These are phyloP conservation scores for Sporothrix variecibatus DNA, from an alignment of 2,329 filamentous ascomycete species.

Conservation along the genomic window DNA sequence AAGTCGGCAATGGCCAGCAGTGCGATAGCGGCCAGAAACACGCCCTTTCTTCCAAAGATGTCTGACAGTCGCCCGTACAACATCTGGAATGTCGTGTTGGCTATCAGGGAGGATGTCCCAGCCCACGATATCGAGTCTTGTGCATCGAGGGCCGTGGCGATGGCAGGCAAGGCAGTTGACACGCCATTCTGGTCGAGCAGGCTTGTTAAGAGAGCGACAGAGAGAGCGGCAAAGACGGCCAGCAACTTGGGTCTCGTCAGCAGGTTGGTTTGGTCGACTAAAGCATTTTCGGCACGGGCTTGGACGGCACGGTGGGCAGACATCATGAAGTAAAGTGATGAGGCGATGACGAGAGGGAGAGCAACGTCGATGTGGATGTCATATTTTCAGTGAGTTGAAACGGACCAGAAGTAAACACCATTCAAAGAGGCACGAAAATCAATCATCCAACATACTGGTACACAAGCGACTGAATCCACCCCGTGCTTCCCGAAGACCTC, in stretches of 20 bases:
- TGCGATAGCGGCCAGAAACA: constrained; percentile 55
- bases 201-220: constrained; percentile 55
- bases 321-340: too few species aligned
- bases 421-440: too few species aligned
- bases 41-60: constrained; percentile 61
- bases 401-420: too few species aligned
- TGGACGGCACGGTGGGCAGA: background rate
- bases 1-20: constrained; percentile 59
- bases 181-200: constrained; percentile 62
- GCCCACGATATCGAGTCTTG: constrained; percentile 57
- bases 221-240: constrained; percentile 53
- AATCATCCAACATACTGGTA: too few species aligned
- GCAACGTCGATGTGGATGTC: too few species aligned
- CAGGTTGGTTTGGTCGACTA: constrained; percentile 53
- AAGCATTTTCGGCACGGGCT: constrained; percentile 23
- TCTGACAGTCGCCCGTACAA: constrained; percentile 64
- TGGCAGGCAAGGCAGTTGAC: constrained; percentile 51
- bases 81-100: constrained; percentile 64
- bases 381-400: too few species aligned
- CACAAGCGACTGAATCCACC: too few species aligned
- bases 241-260: constrained; percentile 53
- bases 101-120: constrained; percentile 55
- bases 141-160: constrained; percentile 47
- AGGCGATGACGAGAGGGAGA: too few species aligned
- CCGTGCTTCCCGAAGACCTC: too few species aligned